These are phyloP conservation scores for Stenogyne calaminthoides DNA, from an alignment of 305 asterid species.

Conservation along the genomic window DNA sequence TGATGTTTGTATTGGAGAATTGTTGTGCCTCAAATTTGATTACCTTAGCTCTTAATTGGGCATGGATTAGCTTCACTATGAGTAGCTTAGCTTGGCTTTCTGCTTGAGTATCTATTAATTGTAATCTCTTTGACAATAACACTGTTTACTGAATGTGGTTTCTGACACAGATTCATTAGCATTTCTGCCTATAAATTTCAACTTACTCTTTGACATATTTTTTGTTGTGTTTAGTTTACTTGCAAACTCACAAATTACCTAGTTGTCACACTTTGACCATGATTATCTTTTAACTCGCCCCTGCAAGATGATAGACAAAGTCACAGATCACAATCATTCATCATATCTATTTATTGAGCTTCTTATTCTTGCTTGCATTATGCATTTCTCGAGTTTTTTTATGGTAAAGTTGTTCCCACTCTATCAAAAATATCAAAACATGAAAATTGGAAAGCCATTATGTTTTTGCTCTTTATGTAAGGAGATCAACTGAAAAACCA, in stretches of 20 bases:
- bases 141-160: neutral
- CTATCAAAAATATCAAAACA: neutral
- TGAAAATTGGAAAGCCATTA: neutral
- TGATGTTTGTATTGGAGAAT: neutral
- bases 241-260: neutral
- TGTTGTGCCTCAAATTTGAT: neutral
- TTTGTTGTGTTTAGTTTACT: neutral
- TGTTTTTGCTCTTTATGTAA: neutral
- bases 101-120: neutral
- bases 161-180: neutral
- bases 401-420: neutral
- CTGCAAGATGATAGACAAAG: slow-evolving; percentile 10
- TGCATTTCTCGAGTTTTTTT: slow-evolving; percentile 17
- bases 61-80: neutral
- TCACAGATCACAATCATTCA: neutral
- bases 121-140: neutral
- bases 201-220: neutral
- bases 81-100: neutral
- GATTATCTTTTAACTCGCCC: neutral
- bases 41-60: neutral
- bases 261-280: neutral
- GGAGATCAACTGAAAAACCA: slow-evolving; percentile 26
- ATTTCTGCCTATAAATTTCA: neutral
- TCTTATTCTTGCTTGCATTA: slow-evolving; percentile 17
- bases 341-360: neutral